Conservation (phyloP, 1,139 yeast species). For the Debaryomyces subglobosus region DNA sequence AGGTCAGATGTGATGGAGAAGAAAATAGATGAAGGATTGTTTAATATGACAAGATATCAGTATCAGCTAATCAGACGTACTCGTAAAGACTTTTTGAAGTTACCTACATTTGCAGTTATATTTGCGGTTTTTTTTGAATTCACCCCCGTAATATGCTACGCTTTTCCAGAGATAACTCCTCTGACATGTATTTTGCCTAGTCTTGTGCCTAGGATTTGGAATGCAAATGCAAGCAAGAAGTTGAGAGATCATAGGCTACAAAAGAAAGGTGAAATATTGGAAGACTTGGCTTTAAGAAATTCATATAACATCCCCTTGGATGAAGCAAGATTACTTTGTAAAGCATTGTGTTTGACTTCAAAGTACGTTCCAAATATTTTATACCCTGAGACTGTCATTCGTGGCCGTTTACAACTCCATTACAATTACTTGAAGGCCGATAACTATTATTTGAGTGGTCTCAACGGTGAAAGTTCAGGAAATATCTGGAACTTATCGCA, state of each 20-base stretch:
- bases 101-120: slow-evolving; percentile 65
- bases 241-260: slow-evolving; percentile 14
- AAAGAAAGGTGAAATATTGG: slow-evolving; percentile 13
- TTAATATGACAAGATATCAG: slow-evolving; percentile 54
- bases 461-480: slow-evolving; percentile 40
- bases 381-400: slow-evolving; percentile 42
- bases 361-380: slow-evolving; percentile 40
- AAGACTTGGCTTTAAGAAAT: slow-evolving; percentile 36
- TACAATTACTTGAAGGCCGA: slow-evolving; percentile 53
- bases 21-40: slow-evolving; percentile 19
- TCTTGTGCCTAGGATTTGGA: slow-evolving; percentile 44
- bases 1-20: slow-evolving; percentile 17
- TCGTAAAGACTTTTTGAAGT: slow-evolving; percentile 54
- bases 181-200: slow-evolving; percentile 68
- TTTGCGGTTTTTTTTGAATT: slow-evolving; percentile 62
- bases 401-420: slow-evolving; percentile 41
- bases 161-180: slow-evolving; percentile 67
- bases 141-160: slow-evolving; percentile 62
- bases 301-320: slow-evolving; percentile 45
- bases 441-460: slow-evolving; percentile 48
- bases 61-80: slow-evolving; percentile 62
- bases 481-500: slow-evolving; percentile 49
- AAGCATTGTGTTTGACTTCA: slow-evolving; percentile 40
- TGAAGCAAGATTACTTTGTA: slow-evolving; percentile 37
- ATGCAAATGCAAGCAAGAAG: slow-evolving; percentile 13